Evolutionary conservation across 805 yeast genomes (phyloP).

Genomic region (Spathaspora girioi): DNA sequence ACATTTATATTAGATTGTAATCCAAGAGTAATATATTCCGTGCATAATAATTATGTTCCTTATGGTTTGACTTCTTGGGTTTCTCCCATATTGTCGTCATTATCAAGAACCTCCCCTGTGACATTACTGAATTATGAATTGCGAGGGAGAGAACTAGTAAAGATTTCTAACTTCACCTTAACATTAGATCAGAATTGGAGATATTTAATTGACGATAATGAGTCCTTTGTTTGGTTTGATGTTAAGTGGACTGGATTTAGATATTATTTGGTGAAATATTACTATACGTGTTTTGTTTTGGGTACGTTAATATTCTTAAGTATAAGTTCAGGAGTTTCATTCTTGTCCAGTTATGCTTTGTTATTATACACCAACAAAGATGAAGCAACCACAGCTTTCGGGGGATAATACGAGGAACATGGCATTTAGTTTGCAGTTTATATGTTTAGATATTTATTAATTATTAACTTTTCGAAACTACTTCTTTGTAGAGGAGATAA

Average conservation of each 20-base stretch:
- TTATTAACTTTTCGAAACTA: too few relatives aligned
- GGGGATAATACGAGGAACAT: background rate
- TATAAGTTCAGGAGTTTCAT: conserved; percentile 26
- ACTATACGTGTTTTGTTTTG: conserved; percentile 24
- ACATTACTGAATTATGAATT: background rate
- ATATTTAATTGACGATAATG: conserved; percentile 14
- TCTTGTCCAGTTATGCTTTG: conserved; percentile 14
- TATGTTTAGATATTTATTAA: background rate
- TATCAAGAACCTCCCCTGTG: background rate
- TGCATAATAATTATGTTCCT: conserved; percentile 31
- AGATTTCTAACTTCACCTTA: background rate
- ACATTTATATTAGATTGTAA: conserved; percentile 27
- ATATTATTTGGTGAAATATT: conserved; percentile 35
- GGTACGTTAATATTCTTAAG: conserved; percentile 39
- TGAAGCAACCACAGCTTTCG: too few relatives aligned
- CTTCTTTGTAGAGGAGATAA: too few relatives aligned
- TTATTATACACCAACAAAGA: background rate
- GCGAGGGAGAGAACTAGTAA: background rate
- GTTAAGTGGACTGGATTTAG: conserved; percentile 42
- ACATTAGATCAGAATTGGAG: background rate
- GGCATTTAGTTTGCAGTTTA: background rate
- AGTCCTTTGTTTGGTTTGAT: conserved; percentile 16
- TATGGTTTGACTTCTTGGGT: conserved; percentile 34
- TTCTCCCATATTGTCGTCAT: conserved; percentile 24
- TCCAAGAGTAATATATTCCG: conserved; percentile 22